A percentile compares a stretch with the other conserved stretches of the same genome.
phyloP scores from a whole-genome alignment of 1,284 basidiomycete genomes.

The Heterobasidion annosum region DNA sequence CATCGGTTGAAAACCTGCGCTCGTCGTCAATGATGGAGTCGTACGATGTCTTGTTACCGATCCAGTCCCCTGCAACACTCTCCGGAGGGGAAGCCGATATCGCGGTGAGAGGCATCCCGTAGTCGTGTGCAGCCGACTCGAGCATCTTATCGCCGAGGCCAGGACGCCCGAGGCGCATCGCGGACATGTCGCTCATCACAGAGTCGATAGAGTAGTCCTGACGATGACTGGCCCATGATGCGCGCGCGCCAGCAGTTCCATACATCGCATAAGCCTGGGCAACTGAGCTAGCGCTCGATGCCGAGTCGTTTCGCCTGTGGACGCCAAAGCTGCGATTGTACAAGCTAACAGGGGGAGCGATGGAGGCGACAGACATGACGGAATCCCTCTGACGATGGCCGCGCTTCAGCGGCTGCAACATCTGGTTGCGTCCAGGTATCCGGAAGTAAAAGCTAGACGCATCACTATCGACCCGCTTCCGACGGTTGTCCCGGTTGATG shows the following conservation, averaged over 20 bases:
- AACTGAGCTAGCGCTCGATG: conserved; percentile 41
- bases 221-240: conserved; percentile 26
- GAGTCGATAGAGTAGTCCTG: conserved; percentile 61
- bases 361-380: conserved; percentile 35
- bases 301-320: conserved; percentile 41
- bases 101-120: conserved; percentile 47
- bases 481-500: conserved; percentile 29
- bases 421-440: conserved; percentile 15
- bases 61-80: conserved; percentile 22
- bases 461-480: conserved; percentile 62
- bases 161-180: conserved; percentile 52
- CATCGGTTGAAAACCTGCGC: conserved; percentile 21
- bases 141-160: conserved; percentile 88
- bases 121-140: conserved; percentile 42
- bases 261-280: conserved; percentile 42
- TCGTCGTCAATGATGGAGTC: conserved; percentile 59
- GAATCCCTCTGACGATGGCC: conserved; percentile 36
- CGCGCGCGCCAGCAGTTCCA: conserved; percentile 32
- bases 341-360: conserved; percentile 59
- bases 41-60: conserved; percentile 27
- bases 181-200: conserved; percentile 53
- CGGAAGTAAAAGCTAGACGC: conserved; percentile 70
- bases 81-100: conserved; percentile 63
- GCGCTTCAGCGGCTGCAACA: conserved; percentile 20
- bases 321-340: conserved; percentile 53